Base-by-base conservation (phyloP, 495 filamentous ascomycete genomes). In the Aspergillus asperescens region DNA sequence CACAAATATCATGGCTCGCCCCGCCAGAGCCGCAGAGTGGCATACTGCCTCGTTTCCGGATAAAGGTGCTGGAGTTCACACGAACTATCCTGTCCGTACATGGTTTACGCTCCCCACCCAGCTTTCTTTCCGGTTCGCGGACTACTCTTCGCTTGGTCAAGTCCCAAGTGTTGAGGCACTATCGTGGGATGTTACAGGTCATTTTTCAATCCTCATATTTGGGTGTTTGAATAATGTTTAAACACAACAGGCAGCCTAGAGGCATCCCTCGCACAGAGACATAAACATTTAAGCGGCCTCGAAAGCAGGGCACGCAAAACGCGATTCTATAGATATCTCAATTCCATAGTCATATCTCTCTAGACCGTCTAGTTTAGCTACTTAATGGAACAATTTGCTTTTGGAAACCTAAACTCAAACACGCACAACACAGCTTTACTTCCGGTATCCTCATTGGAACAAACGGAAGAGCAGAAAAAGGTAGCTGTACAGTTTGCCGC, bases 371-470 rank as follows among this genome's bases (percentile, higher is more conserved):
- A 29, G 41, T 35, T 22, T 35, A 20, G 23, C 28, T 49, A 47
- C 16, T 28, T 32, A 49, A 44, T 41, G 29, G 12, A 37, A 34
- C 45, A 48, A 50, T 41, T 39, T 56, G 42, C 40, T 55, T 53
- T 54, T 56, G 41, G 18, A 42, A 27, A 35, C 32, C 32, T 52
- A 48, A 54, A 32, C 48, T 52, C 43, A 52, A 50, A 56, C 40
- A 46, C 31, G 38, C 46, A 42, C 39, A 24, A 46, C n/a, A 31
- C 7, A 38, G 24, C 46, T 5, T 28, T 19, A 28, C 48, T 48
- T 57, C 54, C 48, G 35, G 50, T 54, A 54, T 52, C 58, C 50
- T 24, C 47, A 56, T 32, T 54, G 19, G 24, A 41, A 39, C 32
- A 46, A 37, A 38, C 46, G 19, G 41, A 43, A 54, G 27, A 53